A percentile compares a stretch with the other conserved stretches of the same genome.
phyloP scores from a whole-genome alignment of 352 stramenopile genomes.

The Pythium oligandrum region DNA sequence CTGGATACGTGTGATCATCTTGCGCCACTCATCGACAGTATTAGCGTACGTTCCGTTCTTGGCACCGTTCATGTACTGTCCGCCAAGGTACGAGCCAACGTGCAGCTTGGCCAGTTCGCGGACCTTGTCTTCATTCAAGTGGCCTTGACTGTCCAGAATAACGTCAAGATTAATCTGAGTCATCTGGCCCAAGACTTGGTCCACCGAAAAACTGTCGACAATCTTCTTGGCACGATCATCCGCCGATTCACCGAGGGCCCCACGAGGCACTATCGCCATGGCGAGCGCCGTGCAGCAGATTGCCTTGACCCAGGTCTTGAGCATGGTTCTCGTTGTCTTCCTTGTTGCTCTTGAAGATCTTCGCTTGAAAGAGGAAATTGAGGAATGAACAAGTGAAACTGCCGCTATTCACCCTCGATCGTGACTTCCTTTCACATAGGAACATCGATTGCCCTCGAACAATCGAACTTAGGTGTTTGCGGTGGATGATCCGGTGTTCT shows the following conservation, averaged over 20 bases:
- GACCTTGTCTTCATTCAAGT: conserved; percentile 41
- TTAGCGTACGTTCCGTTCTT: conserved; percentile 26
- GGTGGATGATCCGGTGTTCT: no score
- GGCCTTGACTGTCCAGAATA: conserved; percentile 37
- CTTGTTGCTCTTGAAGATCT: background rate
- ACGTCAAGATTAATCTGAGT: conserved; percentile 76
- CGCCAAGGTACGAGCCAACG: conserved; percentile 67
- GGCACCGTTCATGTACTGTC: conserved; percentile 19
- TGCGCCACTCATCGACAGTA: conserved; percentile 45
- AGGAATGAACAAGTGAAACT: no score
- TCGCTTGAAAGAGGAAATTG: no score
- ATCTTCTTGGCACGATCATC: no score
- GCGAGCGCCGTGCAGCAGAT: conserved; percentile 26
- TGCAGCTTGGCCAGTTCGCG: conserved; percentile 46
- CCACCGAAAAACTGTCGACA: conserved; percentile 28
- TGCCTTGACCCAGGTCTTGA: conserved; percentile 9
- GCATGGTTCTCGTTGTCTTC: no score
- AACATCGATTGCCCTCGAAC: no score
- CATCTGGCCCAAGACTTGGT: conserved; percentile 78
- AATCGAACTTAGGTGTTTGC: no score
- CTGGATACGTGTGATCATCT: conserved; percentile 44
- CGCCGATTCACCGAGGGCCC: conserved; percentile 3
- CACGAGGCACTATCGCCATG: conserved; percentile 14
- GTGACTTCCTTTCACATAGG: no score
- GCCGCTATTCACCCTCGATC: no score